Conservation (phyloP, 441 rosid species). For the Cnidoscolus chayamansa region DNA sequence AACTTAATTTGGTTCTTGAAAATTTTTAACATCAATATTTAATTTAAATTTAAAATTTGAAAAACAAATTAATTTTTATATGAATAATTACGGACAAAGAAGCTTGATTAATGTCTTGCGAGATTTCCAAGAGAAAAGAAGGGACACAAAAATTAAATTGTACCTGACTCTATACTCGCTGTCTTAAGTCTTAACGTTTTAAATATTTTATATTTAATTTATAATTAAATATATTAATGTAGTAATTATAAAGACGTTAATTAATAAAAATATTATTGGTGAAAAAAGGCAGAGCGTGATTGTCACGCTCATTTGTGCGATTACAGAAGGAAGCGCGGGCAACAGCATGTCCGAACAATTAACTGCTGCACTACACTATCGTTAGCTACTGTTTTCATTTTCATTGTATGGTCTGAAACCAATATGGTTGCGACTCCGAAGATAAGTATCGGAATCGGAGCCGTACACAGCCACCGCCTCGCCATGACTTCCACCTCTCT, state of each 20-base stretch:
- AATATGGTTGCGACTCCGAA: conserved; percentile 44
- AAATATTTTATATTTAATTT: too few relatives aligned
- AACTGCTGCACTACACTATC: neutral
- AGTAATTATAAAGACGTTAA: neutral
- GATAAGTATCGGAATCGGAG: conserved; percentile 55
- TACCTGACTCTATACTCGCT: too few relatives aligned
- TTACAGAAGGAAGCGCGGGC: neutral
- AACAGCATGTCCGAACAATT: neutral
- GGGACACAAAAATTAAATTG: too few relatives aligned
- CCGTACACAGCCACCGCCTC: conserved; percentile 37
- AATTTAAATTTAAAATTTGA: too few relatives aligned
- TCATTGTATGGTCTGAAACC: conserved; percentile 53
- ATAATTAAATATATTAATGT: neutral
- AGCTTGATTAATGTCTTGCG: too few relatives aligned
- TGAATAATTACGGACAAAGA: too few relatives aligned
- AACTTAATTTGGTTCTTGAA: too few relatives aligned
- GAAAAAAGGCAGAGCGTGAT: neutral
- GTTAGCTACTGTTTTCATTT: neutral
- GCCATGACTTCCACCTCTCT: conserved; percentile 25
- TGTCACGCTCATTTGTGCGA: neutral
- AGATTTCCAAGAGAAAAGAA: too few relatives aligned
- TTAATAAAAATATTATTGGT: neutral
- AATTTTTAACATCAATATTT: too few relatives aligned
- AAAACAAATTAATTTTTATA: too few relatives aligned
- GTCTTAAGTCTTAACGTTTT: too few relatives aligned